Conservation (phyloP, 129 eudicot species). For the Kitagawia praeruptora region DNA sequence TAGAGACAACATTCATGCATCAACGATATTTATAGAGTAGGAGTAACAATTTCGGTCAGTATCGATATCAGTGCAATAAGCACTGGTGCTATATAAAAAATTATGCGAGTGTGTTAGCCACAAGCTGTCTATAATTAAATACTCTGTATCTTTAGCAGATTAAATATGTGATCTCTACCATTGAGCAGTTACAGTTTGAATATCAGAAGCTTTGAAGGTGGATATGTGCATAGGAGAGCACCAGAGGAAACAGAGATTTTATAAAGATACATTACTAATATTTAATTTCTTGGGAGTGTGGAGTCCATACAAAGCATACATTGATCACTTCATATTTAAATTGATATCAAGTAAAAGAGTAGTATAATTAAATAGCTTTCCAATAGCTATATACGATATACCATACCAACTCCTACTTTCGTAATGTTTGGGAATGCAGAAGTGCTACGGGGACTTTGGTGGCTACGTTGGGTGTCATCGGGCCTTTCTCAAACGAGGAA, state of each 20-base stretch:
- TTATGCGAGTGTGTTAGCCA: not conserved
- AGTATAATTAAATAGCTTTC: not conserved
- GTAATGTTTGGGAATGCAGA: too few relatives aligned
- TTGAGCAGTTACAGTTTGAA: not conserved
- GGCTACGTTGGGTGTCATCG: too few relatives aligned
- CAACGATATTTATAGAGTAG: conserved; percentile 1
- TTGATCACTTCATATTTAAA: not conserved
- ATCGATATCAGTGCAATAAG: not conserved
- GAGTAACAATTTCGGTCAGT: not conserved
- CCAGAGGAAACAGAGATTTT: not conserved
- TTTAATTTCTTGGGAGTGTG: not conserved
- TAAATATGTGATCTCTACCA: not conserved
- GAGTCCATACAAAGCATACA: not conserved
- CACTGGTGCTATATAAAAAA: not conserved
- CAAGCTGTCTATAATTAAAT: not conserved
- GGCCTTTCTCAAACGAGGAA: too few relatives aligned
- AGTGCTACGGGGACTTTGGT: too few relatives aligned
- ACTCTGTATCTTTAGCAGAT: not conserved
- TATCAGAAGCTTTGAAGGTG: not conserved
- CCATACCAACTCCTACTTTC: too few relatives aligned
- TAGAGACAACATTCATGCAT: not conserved
- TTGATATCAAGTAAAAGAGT: not conserved
- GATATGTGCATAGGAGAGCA: conserved; percentile 9
- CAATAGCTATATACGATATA: too few relatives aligned
- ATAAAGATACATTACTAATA: not conserved